Conservation (phyloP, 2,329 filamentous ascomycete species). For the Diaporthe amygdali region DNA sequence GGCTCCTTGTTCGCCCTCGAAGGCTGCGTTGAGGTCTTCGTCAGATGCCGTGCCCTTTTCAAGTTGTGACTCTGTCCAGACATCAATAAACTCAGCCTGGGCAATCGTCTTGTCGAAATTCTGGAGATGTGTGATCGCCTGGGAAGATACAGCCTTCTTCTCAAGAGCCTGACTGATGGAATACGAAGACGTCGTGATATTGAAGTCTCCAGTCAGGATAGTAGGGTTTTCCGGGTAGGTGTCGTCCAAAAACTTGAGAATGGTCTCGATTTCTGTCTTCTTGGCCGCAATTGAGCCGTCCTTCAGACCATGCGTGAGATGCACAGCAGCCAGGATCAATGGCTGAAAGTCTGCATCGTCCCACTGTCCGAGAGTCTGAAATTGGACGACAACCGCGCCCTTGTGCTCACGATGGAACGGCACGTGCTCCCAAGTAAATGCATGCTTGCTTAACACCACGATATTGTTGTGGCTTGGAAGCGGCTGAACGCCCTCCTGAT, state of each 20-base stretch:
- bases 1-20: constrained; percentile 66
- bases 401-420: constrained; percentile 62
- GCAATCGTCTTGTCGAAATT: constrained; percentile 52
- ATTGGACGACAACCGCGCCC: constrained; percentile 56
- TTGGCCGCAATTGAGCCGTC: constrained; percentile 63
- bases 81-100: constrained; percentile 54
- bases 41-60: constrained; percentile 48
- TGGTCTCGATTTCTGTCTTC: constrained; percentile 56
- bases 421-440: constrained; percentile 61
- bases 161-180: constrained; percentile 59
- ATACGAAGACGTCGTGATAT: constrained; percentile 63
- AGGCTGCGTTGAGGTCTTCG: constrained; percentile 40
- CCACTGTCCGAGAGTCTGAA: constrained; percentile 35
- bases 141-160: constrained; percentile 56
- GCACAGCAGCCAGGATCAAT: constrained; percentile 60
- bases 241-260: constrained; percentile 51
- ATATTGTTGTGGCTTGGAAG: constrained; percentile 66
- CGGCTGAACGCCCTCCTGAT: constrained; percentile 55
- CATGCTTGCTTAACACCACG: constrained; percentile 61
- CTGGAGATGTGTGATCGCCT: constrained; percentile 48
- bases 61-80: constrained; percentile 53
- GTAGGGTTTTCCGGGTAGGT: constrained; percentile 51
- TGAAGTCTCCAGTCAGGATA: constrained; percentile 69
- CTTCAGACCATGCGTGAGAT: constrained; percentile 66
- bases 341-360: constrained; percentile 38